phyloP scores from a whole-genome alignment of 1,284 basidiomycete genomes.

The Pholiota adiposa region DNA sequence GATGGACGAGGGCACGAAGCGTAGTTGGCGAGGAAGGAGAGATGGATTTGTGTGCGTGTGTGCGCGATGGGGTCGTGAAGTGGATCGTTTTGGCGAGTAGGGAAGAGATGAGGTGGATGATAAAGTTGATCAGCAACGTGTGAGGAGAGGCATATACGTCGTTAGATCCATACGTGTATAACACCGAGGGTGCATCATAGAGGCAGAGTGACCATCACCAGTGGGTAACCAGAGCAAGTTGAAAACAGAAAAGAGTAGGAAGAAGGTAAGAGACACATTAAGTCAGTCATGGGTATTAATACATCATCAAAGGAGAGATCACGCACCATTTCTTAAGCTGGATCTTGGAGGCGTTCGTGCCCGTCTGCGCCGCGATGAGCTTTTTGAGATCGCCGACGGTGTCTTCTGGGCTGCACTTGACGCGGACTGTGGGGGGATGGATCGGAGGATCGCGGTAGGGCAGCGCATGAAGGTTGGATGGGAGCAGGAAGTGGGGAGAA shows the following conservation, averaged over 20 bases:
- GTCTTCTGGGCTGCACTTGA: constrained; percentile 93
- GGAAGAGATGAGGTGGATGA: not conserved
- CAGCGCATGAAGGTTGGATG: not conserved
- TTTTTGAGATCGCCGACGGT: constrained; percentile 97
- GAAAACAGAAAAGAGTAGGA: not conserved
- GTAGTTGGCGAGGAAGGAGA: not conserved
- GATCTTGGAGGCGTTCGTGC: constrained; percentile 87
- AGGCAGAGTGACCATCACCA: not conserved
- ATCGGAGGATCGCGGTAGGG: not conserved
- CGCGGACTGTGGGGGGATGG: constrained; percentile 66
- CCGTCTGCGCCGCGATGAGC: constrained; percentile 95
- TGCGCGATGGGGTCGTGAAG: not conserved
- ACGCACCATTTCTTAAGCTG: constrained; percentile 95
- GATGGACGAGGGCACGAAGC: too few relatives aligned
- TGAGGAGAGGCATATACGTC: too few relatives aligned
- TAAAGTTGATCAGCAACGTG: too few relatives aligned
- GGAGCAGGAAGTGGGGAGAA: not conserved
- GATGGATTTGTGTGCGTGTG: not conserved
- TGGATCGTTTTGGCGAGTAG: not conserved
- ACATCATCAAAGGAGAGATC: not conserved
- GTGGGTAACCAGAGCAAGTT: not conserved
- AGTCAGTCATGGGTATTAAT: not conserved
- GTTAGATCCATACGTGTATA: too few relatives aligned
- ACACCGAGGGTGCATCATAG: too few relatives aligned
- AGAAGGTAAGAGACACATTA: not conserved